Percentiles rank a stretch among this genome's conserved stretches.
phyloP scores from a whole-genome alignment of 2,329 filamentous ascomycete species.

The Alternaria panax region DNA sequence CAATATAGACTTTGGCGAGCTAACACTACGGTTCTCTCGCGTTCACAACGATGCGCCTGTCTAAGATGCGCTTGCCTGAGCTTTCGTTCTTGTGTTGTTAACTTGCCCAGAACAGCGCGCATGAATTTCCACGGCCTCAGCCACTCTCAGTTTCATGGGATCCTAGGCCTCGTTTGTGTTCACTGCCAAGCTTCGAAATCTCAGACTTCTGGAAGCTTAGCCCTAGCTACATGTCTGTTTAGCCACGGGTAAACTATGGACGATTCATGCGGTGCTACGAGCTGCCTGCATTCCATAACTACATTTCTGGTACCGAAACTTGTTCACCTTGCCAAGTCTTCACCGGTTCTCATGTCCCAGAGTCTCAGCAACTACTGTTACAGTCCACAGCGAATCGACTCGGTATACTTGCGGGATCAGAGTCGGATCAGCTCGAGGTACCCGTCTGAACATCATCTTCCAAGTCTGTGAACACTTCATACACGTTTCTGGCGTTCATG shows the following conservation, averaged over 20 bases:
- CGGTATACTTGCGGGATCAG: slow-evolving; percentile 8
- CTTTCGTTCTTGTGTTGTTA: neutral
- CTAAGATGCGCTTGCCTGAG: neutral
- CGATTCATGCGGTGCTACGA: neutral
- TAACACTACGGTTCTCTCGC: neutral
- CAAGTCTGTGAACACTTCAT: slow-evolving; percentile 26
- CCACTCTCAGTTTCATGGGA: slow-evolving; percentile 31
- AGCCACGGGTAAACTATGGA: neutral
- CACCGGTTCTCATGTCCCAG: neutral
- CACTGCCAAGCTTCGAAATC: slow-evolving; percentile 34
- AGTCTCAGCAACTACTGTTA: neutral
- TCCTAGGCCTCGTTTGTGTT: slow-evolving; percentile 26
- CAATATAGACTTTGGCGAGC: neutral
- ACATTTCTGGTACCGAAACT: neutral
- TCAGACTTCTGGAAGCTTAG: slow-evolving; percentile 32
- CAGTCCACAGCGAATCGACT: neutral
- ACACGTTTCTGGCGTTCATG: slow-evolving; percentile 25
- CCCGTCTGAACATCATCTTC: slow-evolving; percentile 11
- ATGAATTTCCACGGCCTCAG: slow-evolving; percentile 20
- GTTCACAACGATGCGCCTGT: neutral
- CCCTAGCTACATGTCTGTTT: slow-evolving; percentile 10
- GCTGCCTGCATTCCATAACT: neutral
- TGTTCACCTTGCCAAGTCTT: neutral
- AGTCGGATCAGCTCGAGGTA: neutral
- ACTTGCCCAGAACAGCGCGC: slow-evolving; percentile 1